These are phyloP conservation scores for Corchorus capsularis DNA, from an alignment of 345 rosid genomes.

Conservation along the genomic window DNA sequence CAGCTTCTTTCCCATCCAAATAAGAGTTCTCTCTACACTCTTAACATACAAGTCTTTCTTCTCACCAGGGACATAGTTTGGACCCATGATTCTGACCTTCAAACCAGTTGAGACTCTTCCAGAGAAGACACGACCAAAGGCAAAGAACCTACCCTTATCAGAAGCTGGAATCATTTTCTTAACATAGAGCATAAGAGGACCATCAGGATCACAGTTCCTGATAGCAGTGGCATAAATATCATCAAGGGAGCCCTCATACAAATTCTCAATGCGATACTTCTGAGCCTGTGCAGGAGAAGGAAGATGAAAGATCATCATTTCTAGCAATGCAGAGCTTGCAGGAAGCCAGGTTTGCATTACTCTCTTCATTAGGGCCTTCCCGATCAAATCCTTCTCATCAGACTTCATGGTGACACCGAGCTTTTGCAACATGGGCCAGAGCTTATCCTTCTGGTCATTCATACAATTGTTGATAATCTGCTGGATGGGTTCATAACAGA, in stretches of 20 bases:
- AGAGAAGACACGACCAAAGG: conserved; percentile 74
- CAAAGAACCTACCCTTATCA: conserved; percentile 79
- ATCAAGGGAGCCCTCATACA: conserved; percentile 56
- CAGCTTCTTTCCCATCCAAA: conserved; percentile 68
- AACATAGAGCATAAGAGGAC: conserved; percentile 78
- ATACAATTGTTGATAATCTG: conserved; percentile 55
- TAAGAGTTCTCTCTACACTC: conserved; percentile 59
- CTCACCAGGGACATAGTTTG: conserved; percentile 76
- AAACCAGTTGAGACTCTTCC: conserved; percentile 67
- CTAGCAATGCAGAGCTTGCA: conserved; percentile 53
- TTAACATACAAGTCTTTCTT: conserved; percentile 67
- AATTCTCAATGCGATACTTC: conserved; percentile 69
- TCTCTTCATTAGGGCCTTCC: conserved; percentile 78
- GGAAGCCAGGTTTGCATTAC: conserved; percentile 77
- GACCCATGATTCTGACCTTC: conserved; percentile 86
- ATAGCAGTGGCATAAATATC: conserved; percentile 52
- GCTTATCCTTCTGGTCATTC: conserved; percentile 65
- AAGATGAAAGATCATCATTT: conserved; percentile 71
- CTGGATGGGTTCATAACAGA: conserved; percentile 80
- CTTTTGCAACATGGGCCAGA: conserved; percentile 77
- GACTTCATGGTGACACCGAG: conserved; percentile 61
- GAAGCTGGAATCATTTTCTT: conserved; percentile 88
- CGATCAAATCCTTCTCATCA: conserved; percentile 66
- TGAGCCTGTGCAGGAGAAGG: conserved; percentile 57
- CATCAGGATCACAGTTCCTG: conserved; percentile 71